These are phyloP conservation scores for Carex kokanica DNA, from an alignment of 176 grass and related monocot species.

Conservation along the genomic window DNA sequence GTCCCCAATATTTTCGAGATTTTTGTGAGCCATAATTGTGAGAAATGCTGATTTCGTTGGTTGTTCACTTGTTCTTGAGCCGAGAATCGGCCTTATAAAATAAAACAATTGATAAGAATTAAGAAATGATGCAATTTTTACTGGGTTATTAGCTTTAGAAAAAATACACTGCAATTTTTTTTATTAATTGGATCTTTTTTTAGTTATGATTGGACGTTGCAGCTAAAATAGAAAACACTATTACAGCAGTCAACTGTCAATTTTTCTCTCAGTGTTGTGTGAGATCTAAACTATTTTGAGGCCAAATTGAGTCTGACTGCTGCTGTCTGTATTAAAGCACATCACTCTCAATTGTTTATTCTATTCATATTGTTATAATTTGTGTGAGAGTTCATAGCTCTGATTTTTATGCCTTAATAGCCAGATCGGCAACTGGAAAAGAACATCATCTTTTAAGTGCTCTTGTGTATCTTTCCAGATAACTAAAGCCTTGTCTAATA, in stretches of 20 bases:
- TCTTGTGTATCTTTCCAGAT: not conserved
- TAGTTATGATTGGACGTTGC: not conserved
- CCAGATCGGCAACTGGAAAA: not conserved
- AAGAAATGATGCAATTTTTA: not conserved
- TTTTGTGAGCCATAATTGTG: slow-evolving; percentile 5
- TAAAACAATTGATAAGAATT: not conserved
- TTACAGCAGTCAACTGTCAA: not conserved
- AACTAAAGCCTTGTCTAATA: not conserved
- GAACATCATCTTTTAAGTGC: not conserved
- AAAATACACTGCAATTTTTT: not conserved
- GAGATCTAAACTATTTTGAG: not conserved
- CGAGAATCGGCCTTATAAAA: not conserved
- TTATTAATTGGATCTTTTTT: not conserved
- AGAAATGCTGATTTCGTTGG: not conserved
- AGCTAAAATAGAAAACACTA: not conserved
- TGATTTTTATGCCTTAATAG: slow-evolving; percentile 1
- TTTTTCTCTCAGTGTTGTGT: not conserved
- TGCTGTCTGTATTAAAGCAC: not conserved
- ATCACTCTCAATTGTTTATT: not conserved
- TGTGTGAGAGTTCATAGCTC: not conserved
- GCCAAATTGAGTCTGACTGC: not conserved
- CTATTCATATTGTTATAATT: not conserved
- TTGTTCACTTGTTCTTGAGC: slow-evolving; percentile 2
- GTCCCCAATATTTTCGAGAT: not conserved
- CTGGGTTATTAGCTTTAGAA: not conserved